Evolutionary conservation across 148 eudicot genomes (phyloP).

Genomic region (Diospyros lotus): DNA sequence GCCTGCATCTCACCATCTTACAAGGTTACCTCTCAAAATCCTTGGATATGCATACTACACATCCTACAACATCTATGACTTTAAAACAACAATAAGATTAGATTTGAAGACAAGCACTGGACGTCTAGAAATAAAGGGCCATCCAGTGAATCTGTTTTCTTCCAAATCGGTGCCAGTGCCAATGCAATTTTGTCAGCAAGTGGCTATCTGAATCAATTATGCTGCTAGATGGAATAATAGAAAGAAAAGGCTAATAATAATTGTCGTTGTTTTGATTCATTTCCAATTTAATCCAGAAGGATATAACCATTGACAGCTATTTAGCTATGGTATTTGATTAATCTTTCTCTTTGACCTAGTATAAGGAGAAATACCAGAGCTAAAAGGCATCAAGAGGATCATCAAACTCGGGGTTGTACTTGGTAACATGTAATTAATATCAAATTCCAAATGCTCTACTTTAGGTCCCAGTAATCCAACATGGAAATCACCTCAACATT

Average conservation of each 20-base stretch:
- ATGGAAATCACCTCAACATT: not conserved
- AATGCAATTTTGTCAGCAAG: not conserved
- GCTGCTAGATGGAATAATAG: not conserved
- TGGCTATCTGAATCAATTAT: not conserved
- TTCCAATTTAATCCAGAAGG: not conserved
- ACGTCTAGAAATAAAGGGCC: not conserved
- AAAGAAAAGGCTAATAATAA: not conserved
- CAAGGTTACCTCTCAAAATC: not conserved
- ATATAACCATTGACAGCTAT: not conserved
- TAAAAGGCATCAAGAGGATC: not conserved
- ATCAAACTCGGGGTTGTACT: not conserved
- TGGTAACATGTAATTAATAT: not conserved
- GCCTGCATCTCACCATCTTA: not conserved
- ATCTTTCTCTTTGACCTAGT: not conserved
- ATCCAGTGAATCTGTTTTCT: not conserved
- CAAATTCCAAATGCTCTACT: not conserved
- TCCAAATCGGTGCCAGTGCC: not conserved
- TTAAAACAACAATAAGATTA: not conserved
- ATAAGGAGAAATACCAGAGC: not conserved
- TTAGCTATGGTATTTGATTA: not conserved
- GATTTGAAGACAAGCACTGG: not conserved
- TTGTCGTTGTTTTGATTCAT: not conserved
- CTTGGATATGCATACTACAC: not conserved
- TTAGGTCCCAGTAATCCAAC: no score
- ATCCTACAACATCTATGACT: not conserved